Percentiles rank a stretch among this genome's conserved stretches.
These are phyloP conservation scores for Polytrichum formosum DNA, from an alignment of 225 moss, liverwort and hornwort genomes.

Conservation along the genomic window DNA sequence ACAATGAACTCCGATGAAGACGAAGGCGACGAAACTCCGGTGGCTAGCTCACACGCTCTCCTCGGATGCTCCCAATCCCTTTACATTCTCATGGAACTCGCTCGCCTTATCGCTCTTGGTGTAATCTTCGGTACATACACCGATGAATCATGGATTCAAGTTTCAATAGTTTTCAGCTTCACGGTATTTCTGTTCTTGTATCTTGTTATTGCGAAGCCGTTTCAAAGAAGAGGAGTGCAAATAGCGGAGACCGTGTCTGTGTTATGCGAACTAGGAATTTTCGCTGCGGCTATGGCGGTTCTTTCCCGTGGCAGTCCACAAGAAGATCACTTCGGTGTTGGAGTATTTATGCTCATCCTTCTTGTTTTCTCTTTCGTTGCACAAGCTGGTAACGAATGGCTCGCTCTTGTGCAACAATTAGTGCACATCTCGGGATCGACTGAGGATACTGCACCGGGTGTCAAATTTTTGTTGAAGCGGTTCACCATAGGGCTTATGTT, in stretches of 20 bases:
- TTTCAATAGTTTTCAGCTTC: slow-evolving; percentile 53
- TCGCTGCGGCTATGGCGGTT: slow-evolving; percentile 59
- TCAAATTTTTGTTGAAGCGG: slow-evolving; percentile 37
- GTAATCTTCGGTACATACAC: slow-evolving; percentile 78
- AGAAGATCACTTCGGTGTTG: slow-evolving; percentile 49
- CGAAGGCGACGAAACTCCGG: slow-evolving; percentile 31
- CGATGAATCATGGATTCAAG: slow-evolving; percentile 76
- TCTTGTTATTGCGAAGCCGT: slow-evolving; percentile 64
- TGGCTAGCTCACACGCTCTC: slow-evolving; percentile 24
- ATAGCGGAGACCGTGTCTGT: slow-evolving; percentile 80
- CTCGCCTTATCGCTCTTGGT: slow-evolving; percentile 64
- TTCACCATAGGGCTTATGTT: slow-evolving; percentile 59
- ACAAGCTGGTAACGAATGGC: slow-evolving; percentile 90
- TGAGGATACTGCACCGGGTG: slow-evolving; percentile 52
- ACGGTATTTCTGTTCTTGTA: slow-evolving; percentile 61
- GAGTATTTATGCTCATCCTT: slow-evolving; percentile 57
- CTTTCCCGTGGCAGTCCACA: slow-evolving; percentile 48
- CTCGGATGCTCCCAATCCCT: slow-evolving; percentile 62
- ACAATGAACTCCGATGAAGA: slow-evolving; percentile 46
- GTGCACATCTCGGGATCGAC: slow-evolving; percentile 52
- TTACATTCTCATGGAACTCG: slow-evolving; percentile 65
- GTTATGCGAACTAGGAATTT: slow-evolving; percentile 76
- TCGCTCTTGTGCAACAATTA: slow-evolving; percentile 80
- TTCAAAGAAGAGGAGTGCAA: slow-evolving; percentile 79
- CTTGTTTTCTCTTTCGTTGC: slow-evolving; percentile 75